These are phyloP conservation scores for Mallotus nudiflorus DNA, from an alignment of 345 rosid species.

Conservation along the genomic window DNA sequence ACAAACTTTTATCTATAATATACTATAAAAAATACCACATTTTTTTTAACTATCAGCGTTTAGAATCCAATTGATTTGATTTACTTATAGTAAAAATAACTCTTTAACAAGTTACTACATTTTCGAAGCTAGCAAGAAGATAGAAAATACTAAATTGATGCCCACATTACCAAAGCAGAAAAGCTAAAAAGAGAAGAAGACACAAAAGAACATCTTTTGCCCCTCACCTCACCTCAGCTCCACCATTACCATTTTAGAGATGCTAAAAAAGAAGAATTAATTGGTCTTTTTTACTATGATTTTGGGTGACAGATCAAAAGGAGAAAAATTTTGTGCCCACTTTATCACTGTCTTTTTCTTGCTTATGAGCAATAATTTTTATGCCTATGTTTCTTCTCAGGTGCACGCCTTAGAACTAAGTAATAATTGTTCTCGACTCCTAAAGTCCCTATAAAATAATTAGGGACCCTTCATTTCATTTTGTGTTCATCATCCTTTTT, in stretches of 20 bases:
- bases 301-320: background rate
- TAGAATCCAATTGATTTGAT: too few relatives aligned
- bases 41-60: too few relatives aligned
- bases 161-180: background rate
- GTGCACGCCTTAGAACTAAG: constrained; percentile 12
- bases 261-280: background rate
- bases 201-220: background rate
- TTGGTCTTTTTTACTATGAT: too few relatives aligned
- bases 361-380: background rate
- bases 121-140: too few relatives aligned
- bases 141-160: background rate
- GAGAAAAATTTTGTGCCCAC: background rate
- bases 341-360: background rate
- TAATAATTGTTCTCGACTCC: background rate
- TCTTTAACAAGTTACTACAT: too few relatives aligned
- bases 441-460: background rate
- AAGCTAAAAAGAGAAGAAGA: background rate
- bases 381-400: background rate
- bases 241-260: background rate
- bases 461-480: background rate
- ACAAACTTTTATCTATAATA: too few relatives aligned
- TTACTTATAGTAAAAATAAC: too few relatives aligned
- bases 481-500: too few relatives aligned
- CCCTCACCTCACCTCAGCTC: too few relatives aligned
- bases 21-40: too few relatives aligned